phyloP scores from a whole-genome alignment of 2,329 filamentous ascomycete species.

The Fusarium goolgardi region DNA sequence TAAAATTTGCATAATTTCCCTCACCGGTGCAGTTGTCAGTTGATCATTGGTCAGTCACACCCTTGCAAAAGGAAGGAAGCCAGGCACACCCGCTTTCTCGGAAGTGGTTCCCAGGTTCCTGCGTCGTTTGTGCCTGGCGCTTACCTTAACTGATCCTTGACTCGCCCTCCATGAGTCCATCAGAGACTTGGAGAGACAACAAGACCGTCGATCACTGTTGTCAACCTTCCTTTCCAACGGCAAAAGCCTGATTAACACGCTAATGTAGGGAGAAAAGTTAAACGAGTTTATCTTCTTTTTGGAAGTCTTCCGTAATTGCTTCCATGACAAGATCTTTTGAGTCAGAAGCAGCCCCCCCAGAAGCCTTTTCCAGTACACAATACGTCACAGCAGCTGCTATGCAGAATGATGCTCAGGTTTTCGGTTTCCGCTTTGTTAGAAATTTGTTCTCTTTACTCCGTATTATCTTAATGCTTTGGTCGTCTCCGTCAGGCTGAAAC shows the following conservation, averaged over 20 bases:
- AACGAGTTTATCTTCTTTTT: conserved; percentile 25
- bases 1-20: conserved; percentile 51
- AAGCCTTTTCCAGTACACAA: background rate
- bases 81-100: conserved; percentile 34
- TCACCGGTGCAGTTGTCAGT: conserved; percentile 1
- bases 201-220: conserved; percentile 19
- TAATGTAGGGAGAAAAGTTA: conserved; percentile 35
- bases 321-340: background rate
- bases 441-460: background rate
- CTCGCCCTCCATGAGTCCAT: background rate
- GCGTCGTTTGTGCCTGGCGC: conserved; percentile 45
- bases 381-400: background rate
- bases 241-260: conserved; percentile 18
- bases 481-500: conserved; percentile 32
- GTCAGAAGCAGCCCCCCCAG: background rate
- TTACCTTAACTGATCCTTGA: conserved; percentile 22
- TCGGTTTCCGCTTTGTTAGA: background rate
- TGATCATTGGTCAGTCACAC: conserved; percentile 11
- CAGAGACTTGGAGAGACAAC: conserved; percentile 7
- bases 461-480: conserved; percentile 6
- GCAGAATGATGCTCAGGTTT: background rate
- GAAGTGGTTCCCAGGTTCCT: conserved; percentile 45
- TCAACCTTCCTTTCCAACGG: conserved; percentile 8
- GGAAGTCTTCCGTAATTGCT: conserved; percentile 14
- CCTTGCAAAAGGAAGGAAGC: background rate